Evolutionary conservation across 805 yeast genomes (phyloP).

Genomic region (Sugiyamaella valdiviana): DNA sequence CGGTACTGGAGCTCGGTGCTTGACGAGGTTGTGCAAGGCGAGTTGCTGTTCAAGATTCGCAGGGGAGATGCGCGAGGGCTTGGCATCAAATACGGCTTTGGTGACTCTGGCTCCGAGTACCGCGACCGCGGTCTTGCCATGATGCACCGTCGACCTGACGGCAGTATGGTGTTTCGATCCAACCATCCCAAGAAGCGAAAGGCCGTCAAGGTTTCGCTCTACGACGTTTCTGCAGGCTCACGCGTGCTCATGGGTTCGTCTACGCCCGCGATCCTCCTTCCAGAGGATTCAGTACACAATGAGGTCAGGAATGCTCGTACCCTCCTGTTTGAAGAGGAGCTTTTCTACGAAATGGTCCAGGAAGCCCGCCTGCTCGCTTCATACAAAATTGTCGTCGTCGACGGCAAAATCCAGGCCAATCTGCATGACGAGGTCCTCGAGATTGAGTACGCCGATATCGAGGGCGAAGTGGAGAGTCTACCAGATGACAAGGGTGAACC

Average conservation of each 20-base stretch:
- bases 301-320: slow-evolving; percentile 65
- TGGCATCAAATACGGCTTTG: slow-evolving; percentile 85
- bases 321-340: slow-evolving; percentile 80
- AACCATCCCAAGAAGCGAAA: slow-evolving; percentile 37
- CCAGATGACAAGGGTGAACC: slow-evolving; percentile 28
- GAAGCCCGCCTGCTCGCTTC: slow-evolving; percentile 70
- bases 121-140: slow-evolving; percentile 72
- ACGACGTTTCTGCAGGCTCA: slow-evolving; percentile 32
- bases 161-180: slow-evolving; percentile 39
- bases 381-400: slow-evolving; percentile 60
- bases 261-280: slow-evolving; percentile 1
- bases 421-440: slow-evolving; percentile 62
- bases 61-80: slow-evolving; percentile 52
- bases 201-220: slow-evolving; percentile 54
- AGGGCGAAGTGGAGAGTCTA: slow-evolving; percentile 32
- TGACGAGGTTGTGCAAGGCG: slow-evolving; percentile 40
- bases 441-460: slow-evolving; percentile 50
- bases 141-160: slow-evolving; percentile 45
- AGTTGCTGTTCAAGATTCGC: slow-evolving; percentile 61
- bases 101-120: slow-evolving; percentile 80
- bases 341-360: slow-evolving; percentile 66
- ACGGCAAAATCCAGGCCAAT: slow-evolving; percentile 59
- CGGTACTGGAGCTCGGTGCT: slow-evolving; percentile 57
- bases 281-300: slow-evolving; percentile 36
- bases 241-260: slow-evolving; percentile 17